These are phyloP conservation scores for Mariannaea elegans DNA, from an alignment of 2,329 filamentous ascomycete species.

Conservation along the genomic window DNA sequence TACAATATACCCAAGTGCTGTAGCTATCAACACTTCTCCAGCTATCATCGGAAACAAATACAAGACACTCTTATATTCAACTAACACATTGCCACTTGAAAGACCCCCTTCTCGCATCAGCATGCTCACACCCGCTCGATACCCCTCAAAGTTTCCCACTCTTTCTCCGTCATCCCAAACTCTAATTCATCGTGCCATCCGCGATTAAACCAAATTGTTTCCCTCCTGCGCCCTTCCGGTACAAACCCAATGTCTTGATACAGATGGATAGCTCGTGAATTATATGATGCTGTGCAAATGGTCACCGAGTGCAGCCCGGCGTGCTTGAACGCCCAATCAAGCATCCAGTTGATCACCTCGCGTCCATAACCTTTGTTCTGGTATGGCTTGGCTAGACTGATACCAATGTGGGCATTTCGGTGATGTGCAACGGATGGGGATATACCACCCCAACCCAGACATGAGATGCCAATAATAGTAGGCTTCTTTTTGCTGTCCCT, in stretches of 20 bases:
- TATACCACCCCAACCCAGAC: slow-evolving; percentile 24
- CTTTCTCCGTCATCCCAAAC: slow-evolving; percentile 50
- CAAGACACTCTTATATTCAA: too few relatives aligned
- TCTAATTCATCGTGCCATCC: slow-evolving; percentile 49
- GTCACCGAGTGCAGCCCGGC: slow-evolving; percentile 54
- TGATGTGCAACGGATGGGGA: slow-evolving; percentile 16
- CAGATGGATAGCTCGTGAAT: slow-evolving; percentile 51
- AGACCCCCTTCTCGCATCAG: too few relatives aligned
- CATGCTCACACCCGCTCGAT: slow-evolving; percentile 1
- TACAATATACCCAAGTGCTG: too few relatives aligned
- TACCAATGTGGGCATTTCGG: slow-evolving; percentile 41
- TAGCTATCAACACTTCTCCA: too few relatives aligned
- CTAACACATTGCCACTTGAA: too few relatives aligned
- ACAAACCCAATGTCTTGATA: slow-evolving; percentile 56
- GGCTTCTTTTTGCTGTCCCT: background rate
- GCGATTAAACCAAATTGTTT: slow-evolving; percentile 54
- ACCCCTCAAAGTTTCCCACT: slow-evolving; percentile 45
- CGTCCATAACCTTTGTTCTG: slow-evolving; percentile 54
- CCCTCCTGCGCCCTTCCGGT: slow-evolving; percentile 51
- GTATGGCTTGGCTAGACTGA: slow-evolving; percentile 46
- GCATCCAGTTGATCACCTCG: slow-evolving; percentile 56
- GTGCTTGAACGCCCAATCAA: slow-evolving; percentile 55
- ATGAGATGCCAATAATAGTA: slow-evolving; percentile 26
- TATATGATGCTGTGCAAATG: slow-evolving; percentile 53
- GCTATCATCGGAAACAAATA: too few relatives aligned